Base-by-base conservation (phyloP, 768 basidiomycete genomes). In the Hypholoma sublateritium region DNA sequence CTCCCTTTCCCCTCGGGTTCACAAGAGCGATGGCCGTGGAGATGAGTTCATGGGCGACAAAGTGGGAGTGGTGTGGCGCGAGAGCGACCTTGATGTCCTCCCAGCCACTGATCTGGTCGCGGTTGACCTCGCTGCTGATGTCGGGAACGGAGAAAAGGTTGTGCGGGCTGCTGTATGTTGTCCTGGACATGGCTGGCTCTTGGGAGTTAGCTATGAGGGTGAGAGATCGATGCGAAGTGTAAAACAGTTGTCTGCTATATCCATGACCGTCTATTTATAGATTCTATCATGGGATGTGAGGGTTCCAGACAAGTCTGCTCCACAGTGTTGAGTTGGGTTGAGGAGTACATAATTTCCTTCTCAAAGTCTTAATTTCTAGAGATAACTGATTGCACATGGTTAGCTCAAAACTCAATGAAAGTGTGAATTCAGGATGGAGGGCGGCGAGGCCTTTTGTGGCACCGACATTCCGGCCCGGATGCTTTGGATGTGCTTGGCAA, bases 1-100 rank as follows among this genome's bases (percentile, higher is more conserved):
- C 77, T 4, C 80, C 81, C 66, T 76, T 80, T 32, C 80, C 80
- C 16, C 72, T 73, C 24, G 78, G 76, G 61, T 77, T 68, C 3
- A 83, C 80, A 22, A 82, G 64, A 6, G 75, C 73, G 19, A 71
- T 67, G 8, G 81, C 80, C 3, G 74, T 77, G 12, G 67, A 65
- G 44, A 81, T 77, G 55, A 83, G 66, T 56, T 77, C 73, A 44
- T 72, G 64, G 4, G 79, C 77, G 22, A 77, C 72, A 36, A 70
- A 68, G 11, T 71, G 67, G 16, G 75, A 74, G 56, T 80, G 77
- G 62, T 72, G 66, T 11, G 78, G 72, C 44, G 74, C 70, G 11
- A 80, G 64, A 51, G 73, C 73, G 36, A 75, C 65, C 55, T 70
- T 60, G 41, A 59, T 50, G 46, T 54, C 55, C 44, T 49, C 57